Conservation (phyloP, 495 filamentous ascomycete species). For the Sphaerosporella brunnea region DNA sequence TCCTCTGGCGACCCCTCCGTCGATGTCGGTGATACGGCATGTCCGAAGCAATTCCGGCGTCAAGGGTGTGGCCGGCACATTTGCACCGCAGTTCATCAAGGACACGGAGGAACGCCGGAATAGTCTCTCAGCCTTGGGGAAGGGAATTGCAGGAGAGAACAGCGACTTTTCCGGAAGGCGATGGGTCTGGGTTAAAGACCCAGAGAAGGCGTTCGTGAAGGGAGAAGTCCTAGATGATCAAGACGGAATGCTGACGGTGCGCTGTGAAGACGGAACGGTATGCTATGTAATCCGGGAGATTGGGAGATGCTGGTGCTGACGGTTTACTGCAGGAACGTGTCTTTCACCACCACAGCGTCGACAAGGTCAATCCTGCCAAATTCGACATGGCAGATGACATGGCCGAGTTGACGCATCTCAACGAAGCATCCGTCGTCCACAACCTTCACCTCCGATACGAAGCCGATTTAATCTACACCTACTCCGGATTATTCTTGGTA, state of each 20-base stretch:
- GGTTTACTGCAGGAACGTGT: conserved; percentile 51
- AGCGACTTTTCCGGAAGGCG: conserved; percentile 91
- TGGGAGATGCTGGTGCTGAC: background rate
- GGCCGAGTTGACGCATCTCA: conserved; percentile 94
- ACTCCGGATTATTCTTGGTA: conserved; percentile 92
- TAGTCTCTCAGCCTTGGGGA: conserved; percentile 11
- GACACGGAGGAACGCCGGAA: conserved; percentile 48
- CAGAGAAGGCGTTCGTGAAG: conserved; percentile 71
- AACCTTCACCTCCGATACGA: conserved; percentile 90
- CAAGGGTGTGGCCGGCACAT: conserved; percentile 48
- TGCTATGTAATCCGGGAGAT: conserved; percentile 20
- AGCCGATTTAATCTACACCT: conserved; percentile 94
- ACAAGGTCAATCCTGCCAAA: conserved; percentile 98
- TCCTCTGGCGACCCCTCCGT: conserved; percentile 1
- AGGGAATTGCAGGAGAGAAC: conserved; percentile 22
- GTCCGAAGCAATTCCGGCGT: conserved; percentile 11
- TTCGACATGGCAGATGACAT: conserved; percentile 99
- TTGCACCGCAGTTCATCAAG: conserved; percentile 91
- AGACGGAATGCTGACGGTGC: conserved; percentile 52
- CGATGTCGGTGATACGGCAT: conserved; percentile 9
- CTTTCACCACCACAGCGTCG: conserved; percentile 65
- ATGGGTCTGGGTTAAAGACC: conserved; percentile 91
- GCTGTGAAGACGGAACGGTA: conserved; percentile 88
- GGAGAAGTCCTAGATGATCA: conserved; percentile 67
- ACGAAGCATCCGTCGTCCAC: conserved; percentile 94